Percentiles rank a stretch among this genome's conserved stretches.
phyloP scores from a whole-genome alignment of 306 rosid genomes.

The Cucumis sativus region Cucumber_9930_V3 NC_026660.2:22645501-22646000 shows the following conservation, averaged over 20 bases:
- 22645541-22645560: background rate
- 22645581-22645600: too few species aligned
- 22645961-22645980: background rate
- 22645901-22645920: background rate
- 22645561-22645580: too few species aligned
- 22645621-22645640: too few species aligned
- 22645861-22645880: background rate
- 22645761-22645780: background rate
- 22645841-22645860: background rate
- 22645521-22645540: background rate
- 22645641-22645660: too few species aligned
- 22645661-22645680: too few species aligned
- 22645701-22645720: too few species aligned
- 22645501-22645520: background rate
- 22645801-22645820: background rate
- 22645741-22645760: too few species aligned
- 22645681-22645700: too few species aligned
- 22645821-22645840: background rate
- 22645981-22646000: background rate
- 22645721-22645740: too few species aligned
- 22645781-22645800: background rate
- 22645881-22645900: background rate
- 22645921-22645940: background rate
- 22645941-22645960: background rate
- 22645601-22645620: too few species aligned